phyloP scores from a whole-genome alignment of 2,329 filamentous ascomycete species.

The Xylogone sp. region DNA sequence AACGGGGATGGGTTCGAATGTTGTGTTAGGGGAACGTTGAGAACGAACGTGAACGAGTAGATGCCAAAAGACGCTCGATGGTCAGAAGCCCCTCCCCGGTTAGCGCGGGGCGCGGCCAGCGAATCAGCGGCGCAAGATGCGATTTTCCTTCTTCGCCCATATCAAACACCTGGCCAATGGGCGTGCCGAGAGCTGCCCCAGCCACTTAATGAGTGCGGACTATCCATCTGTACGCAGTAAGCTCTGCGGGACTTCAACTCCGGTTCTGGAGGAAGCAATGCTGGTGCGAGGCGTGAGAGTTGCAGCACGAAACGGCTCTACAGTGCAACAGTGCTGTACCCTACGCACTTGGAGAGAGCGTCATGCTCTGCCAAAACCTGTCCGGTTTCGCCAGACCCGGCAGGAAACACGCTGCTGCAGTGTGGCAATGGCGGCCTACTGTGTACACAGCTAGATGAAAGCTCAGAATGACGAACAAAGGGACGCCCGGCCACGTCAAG shows the following conservation, averaged over 20 bases:
- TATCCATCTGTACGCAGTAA: not conserved
- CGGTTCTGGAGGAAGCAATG: no score
- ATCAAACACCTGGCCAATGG: not conserved
- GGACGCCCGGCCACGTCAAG: not conserved
- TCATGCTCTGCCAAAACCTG: not conserved
- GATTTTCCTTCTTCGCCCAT: not conserved
- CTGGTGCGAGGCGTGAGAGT: no score
- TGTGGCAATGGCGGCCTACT: not conserved
- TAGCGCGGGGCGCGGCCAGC: not conserved
- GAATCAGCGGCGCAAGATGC: not conserved
- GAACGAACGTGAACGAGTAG: constrained; percentile 2
- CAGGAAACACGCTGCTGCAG: not conserved
- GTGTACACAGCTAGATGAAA: no score
- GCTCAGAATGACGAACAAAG: not conserved
- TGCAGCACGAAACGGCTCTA: not conserved
- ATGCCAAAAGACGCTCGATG: not conserved
- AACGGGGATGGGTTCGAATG: constrained; percentile 10
- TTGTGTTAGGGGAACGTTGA: constrained; percentile 13
- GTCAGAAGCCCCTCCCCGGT: not conserved
- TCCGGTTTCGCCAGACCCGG: not conserved
- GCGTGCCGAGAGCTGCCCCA: not conserved
- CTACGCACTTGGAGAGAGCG: not conserved
- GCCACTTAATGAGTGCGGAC: not conserved
- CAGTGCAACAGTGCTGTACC: not conserved
- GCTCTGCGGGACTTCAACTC: not conserved